phyloP scores from a whole-genome alignment of 768 basidiomycete species.

The Russula lepida region DNA sequence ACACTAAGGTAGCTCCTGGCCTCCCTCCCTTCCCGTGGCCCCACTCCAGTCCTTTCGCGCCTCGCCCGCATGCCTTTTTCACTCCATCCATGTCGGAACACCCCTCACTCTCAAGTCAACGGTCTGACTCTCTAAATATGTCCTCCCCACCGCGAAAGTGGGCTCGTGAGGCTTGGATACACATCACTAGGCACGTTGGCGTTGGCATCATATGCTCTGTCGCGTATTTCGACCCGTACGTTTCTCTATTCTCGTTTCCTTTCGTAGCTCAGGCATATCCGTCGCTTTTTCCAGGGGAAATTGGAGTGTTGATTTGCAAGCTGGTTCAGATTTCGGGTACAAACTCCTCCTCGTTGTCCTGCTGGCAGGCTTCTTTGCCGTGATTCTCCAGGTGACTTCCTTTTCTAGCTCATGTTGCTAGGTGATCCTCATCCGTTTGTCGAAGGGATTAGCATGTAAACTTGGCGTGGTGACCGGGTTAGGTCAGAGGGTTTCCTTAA shows the following conservation, averaged over 20 bases:
- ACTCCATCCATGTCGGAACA: conserved; percentile 8
- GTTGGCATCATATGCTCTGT: conserved; percentile 83
- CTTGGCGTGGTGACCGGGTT: conserved; percentile 79
- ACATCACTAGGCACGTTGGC: conserved; percentile 60
- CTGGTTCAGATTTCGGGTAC: conserved; percentile 81
- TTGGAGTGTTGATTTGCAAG: conserved; percentile 86
- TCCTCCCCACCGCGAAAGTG: neutral
- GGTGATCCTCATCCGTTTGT: neutral
- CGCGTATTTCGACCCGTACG: conserved; percentile 84
- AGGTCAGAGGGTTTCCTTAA: conserved; percentile 36
- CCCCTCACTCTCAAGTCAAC: neutral
- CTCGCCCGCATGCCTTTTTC: conserved; percentile 10
- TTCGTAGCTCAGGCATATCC: neutral
- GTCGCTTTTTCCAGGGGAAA: conserved; percentile 44
- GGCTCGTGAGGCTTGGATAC: conserved; percentile 26
- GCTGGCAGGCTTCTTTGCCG: conserved; percentile 73
- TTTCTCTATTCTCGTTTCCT: conserved; percentile 13
- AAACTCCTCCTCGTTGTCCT: conserved; percentile 72
- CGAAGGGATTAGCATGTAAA: conserved; percentile 63
- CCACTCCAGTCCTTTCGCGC: neutral
- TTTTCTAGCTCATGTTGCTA: neutral
- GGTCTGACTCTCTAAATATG: neutral
- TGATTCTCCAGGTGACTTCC: conserved; percentile 60
- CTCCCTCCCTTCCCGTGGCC: neutral
- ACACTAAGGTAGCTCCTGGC: neutral